phyloP scores from a whole-genome alignment of 768 basidiomycete species.

The Tulasnella sp. region DNA sequence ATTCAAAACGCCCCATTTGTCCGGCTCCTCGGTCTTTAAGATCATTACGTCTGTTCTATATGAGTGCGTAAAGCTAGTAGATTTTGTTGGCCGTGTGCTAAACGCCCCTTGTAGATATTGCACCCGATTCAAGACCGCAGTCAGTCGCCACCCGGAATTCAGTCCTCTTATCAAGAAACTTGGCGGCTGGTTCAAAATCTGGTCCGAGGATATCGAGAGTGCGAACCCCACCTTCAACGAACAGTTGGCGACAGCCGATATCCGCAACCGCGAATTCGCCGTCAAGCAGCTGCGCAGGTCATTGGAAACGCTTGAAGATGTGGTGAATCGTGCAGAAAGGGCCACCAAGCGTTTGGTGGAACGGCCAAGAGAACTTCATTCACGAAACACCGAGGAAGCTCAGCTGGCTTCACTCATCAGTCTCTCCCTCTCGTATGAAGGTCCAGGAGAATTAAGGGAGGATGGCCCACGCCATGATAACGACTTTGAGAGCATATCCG shows the following conservation, averaged over 20 bases:
- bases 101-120: slow-evolving; percentile 43
- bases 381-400: slow-evolving; percentile 30
- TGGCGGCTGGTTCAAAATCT: slow-evolving; percentile 46
- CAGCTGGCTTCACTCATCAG: slow-evolving; percentile 42
- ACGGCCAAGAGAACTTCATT: not conserved
- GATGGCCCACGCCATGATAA: slow-evolving; percentile 66
- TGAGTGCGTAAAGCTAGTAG: not conserved
- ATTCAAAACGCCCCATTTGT: not conserved
- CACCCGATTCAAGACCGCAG: slow-evolving; percentile 55
- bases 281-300: slow-evolving; percentile 35
- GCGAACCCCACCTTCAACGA: slow-evolving; percentile 47
- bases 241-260: slow-evolving; percentile 33
- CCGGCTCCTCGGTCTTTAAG: not conserved
- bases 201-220: slow-evolving; percentile 44
- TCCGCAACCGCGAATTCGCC: slow-evolving; percentile 40
- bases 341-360: slow-evolving; percentile 18
- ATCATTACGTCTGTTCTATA: not conserved
- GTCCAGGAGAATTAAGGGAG: slow-evolving; percentile 49
- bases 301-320: not conserved
- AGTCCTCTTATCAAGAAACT: slow-evolving; percentile 43
- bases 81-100: not conserved
- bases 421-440: slow-evolving; percentile 47
- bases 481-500: slow-evolving; percentile 50
- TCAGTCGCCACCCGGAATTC: slow-evolving; percentile 47
- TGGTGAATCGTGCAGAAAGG: slow-evolving; percentile 48